A percentile compares a stretch with the other conserved stretches of the same genome.
These are phyloP conservation scores for Mycena pura DNA, from an alignment of 768 basidiomycete genomes.

Conservation along the genomic window DNA sequence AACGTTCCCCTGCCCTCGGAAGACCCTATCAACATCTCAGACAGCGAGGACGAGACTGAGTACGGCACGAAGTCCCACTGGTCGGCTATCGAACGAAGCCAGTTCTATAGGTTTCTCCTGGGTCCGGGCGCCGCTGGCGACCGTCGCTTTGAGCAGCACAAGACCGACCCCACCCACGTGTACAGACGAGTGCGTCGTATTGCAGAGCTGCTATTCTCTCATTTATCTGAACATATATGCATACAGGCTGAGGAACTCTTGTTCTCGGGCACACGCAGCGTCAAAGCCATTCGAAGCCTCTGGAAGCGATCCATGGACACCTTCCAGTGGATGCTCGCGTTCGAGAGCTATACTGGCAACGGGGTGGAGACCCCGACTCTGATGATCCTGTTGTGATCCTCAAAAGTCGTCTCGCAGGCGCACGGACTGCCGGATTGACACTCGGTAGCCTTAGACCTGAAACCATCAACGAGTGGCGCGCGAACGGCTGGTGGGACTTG, in stretches of 20 bases:
- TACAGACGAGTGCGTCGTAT: background rate
- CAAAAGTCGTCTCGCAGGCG: background rate
- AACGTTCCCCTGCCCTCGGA: background rate
- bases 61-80: background rate
- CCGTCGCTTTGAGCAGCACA: background rate
- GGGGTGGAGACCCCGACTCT: slow-evolving; percentile 1
- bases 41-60: background rate
- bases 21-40: background rate
- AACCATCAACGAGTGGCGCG: background rate
- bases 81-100: background rate
- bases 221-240: too few relatives aligned
- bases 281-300: background rate
- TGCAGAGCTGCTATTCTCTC: too few relatives aligned
- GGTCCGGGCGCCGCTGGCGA: background rate
- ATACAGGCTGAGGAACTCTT: background rate
- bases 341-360: slow-evolving; percentile 1
- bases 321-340: background rate
- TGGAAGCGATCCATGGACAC: background rate
- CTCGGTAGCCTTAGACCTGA: background rate
- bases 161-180: background rate
- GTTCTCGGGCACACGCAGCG: background rate
- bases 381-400: background rate
- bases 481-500: background rate
- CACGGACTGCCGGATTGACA: background rate
- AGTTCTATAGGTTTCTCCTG: background rate